A percentile compares a stretch with the other conserved stretches of the same genome.
Evolutionary conservation across 371 early-diverging fungal species (phyloP).

Genomic region (Syncephalastrum monosporum): DNA sequence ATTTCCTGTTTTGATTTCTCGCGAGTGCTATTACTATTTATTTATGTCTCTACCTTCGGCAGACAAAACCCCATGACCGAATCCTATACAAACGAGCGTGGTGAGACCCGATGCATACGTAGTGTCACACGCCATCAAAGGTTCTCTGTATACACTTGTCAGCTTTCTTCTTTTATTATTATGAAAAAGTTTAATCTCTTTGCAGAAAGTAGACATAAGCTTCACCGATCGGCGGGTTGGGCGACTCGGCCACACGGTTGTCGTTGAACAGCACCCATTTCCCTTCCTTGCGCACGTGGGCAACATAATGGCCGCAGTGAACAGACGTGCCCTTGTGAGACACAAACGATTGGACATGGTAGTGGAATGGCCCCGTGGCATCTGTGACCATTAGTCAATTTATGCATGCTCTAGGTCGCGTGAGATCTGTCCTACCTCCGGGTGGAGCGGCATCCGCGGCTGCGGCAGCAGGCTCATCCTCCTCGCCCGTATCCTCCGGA

Average conservation of each 20-base stretch:
- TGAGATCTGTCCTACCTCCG: constrained; percentile 16
- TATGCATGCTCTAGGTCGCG: neutral
- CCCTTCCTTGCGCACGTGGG: constrained; percentile 71
- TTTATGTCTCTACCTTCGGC: no score
- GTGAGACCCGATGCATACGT: no score
- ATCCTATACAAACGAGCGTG: no score
- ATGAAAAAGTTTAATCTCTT: neutral
- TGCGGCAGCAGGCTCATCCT: constrained; percentile 6
- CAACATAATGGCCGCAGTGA: constrained; percentile 96
- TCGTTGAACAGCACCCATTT: constrained; percentile 95
- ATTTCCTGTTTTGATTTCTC: no score
- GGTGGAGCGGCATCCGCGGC: constrained; percentile 5
- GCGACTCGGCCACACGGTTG: constrained; percentile 82
- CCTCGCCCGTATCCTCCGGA: constrained; percentile 66
- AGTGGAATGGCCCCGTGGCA: constrained; percentile 57
- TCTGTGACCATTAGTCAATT: constrained; percentile 25
- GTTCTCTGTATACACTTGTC: no score
- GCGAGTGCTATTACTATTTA: no score
- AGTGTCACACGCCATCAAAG: no score
- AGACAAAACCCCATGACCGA: no score
- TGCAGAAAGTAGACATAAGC: constrained; percentile 74
- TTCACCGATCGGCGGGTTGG: constrained; percentile 65
- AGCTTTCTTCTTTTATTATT: no score
- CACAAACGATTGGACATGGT: constrained; percentile 79
- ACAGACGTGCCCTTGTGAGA: constrained; percentile 97